Base-by-base conservation (phyloP, 2,329 filamentous ascomycete species). In the Cordyceps sp. region DNA sequence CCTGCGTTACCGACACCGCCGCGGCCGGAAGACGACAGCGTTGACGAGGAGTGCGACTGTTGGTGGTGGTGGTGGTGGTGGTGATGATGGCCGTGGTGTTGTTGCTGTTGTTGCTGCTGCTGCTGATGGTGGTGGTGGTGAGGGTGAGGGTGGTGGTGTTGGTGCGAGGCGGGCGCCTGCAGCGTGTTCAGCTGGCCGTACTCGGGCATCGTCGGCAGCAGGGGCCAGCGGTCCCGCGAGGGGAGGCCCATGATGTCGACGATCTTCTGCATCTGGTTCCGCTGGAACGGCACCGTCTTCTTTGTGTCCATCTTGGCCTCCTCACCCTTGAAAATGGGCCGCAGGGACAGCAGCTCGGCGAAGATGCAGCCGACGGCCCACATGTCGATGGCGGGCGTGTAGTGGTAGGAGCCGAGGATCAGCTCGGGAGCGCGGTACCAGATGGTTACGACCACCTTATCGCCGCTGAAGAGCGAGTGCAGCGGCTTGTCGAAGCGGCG, bases 291-390 rank as follows among this genome's bases (percentile, higher is more conserved):
- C 0, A 96, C 86, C 1, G 82, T 90, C 59, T 96, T 96, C 57
- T 98, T 98, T 45, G 73, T 82, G 54, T 98, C 90, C 80, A 96
- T 94, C 58, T 98, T 98, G 13, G 90, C 90, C 55, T 98, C 90
- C 49, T 98, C 90, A 0, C 90, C 90, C 50, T 98, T 98, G 55
- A 98, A 98, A 33, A 98, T 96, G 0, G 90, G 90, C 1, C 88
- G 70, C 4, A 98, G 60, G 2, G 82, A 86, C 0, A 98, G 61
- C 3, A 98, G 64, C 53, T 98, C 90, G 3, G 90, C 90, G 48
- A 98, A 96, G 46, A 98, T 98, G 53, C 90, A 98, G 1, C 90
- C 90, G 1, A 98, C 76, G 3, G 90, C 90, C 90, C 90, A 98
- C 54, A 96, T 75, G 53, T 98, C 90, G 41, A 98, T 84, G 16